Conservation (phyloP, 306 rosid genomes). For the Canavalia gladiata region DNA sequence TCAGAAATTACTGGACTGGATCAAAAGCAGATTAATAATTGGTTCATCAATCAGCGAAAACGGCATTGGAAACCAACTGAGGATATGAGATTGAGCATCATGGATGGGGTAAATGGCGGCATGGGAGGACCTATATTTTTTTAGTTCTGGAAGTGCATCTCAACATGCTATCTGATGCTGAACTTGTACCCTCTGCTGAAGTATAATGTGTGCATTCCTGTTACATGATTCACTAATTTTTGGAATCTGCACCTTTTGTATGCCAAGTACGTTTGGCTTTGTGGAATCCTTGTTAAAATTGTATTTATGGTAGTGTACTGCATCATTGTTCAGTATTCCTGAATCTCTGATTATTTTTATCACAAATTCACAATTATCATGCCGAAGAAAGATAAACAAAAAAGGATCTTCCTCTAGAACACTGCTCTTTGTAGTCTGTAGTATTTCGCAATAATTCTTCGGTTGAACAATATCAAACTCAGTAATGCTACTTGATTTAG, state of each 20-base stretch:
- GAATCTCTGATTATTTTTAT: not conserved
- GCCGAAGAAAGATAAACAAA: no score
- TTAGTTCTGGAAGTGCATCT: constrained; percentile 5
- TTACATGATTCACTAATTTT: not conserved
- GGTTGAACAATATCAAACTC: no score
- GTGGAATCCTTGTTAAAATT: not conserved
- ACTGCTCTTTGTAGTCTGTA: no score
- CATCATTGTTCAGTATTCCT: not conserved
- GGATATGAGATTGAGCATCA: constrained; percentile 61
- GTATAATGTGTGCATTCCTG: not conserved
- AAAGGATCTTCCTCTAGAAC: no score
- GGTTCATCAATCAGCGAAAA: constrained; percentile 88
- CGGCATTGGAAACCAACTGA: constrained; percentile 87
- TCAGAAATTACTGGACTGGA: constrained; percentile 68
- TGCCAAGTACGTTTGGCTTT: not conserved
- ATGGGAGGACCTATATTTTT: constrained; percentile 28
- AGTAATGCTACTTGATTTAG: no score
- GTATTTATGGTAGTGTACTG: not conserved
- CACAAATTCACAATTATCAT: not conserved
- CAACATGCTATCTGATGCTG: not conserved
- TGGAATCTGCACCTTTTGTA: not conserved
- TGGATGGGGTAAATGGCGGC: constrained; percentile 49
- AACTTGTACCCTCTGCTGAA: not conserved
- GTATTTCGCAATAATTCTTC: no score
- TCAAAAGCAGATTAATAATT: constrained; percentile 81